Evolutionary conservation across 2,329 filamentous ascomycete species (phyloP), one percentile per base, ranked within the genome.

Genomic region (Trichoderma sp.): DNA sequence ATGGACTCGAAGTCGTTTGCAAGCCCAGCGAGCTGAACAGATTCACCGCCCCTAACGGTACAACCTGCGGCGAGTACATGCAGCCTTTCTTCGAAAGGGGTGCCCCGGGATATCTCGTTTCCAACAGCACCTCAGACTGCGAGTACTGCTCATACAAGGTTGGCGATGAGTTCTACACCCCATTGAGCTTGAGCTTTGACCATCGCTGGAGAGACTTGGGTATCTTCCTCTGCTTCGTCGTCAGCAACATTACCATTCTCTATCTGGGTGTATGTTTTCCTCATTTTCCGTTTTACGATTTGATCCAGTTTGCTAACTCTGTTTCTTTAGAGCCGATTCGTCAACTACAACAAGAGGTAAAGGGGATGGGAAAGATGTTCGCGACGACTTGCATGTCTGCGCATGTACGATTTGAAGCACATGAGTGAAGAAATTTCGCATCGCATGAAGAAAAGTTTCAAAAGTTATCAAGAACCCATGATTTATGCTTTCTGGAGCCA

Each of bases 161-260:
- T 14, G 94, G 94, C 34, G 92, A 97, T 75, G 86, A 97, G 82
- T 97, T 95, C 78, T 97, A 93, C 78, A 78, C 83, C 68, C 86
- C 88, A 0, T 86, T 97, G 21, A 86, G 87, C 3, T 87, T 97
- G 77, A 83, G 82, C 3, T 97, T 91, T 76, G 83, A 84, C 57
- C 82, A 92, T 74, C 84, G 94, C 18, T 97, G 94, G 94, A 88
- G 94, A 70, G 93, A 97, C 76, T 72, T 96, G 71, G 94, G 93
- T 2, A 97, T 97, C 73, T 91, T 91, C 75, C 76, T 88, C 36
- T 91, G 90, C 1, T 97, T 94, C 78, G 86, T 97, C 68, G 93
- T 82, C 15, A 94, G 91, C 78, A 97, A 97, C 80, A 78, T 96
- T 77, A 86, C 93, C 32, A 87, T 90, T 73, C 77, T 89, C 34